phyloP scores from a whole-genome alignment of 495 filamentous ascomycete species.

The Achaetomiella virescens region DNA sequence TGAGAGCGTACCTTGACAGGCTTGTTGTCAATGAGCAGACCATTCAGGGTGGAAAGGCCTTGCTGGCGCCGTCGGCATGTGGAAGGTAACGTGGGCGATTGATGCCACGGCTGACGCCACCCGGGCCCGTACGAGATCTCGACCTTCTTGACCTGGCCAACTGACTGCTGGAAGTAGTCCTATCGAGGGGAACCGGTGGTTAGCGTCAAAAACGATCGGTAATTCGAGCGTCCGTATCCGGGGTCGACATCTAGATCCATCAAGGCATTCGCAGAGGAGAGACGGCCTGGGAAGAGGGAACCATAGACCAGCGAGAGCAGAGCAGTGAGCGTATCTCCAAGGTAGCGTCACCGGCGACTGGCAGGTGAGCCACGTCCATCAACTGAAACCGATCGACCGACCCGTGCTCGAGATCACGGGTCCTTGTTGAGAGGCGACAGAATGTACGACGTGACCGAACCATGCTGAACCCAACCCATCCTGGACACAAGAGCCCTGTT shows the following conservation, averaged over 20 bases:
- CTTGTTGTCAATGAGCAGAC: slow-evolving; percentile 77
- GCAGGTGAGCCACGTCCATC: slow-evolving; percentile 22
- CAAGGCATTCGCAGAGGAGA: slow-evolving; percentile 1
- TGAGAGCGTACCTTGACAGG: slow-evolving; percentile 71
- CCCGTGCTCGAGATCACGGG: slow-evolving; percentile 4
- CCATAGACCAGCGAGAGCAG: slow-evolving; percentile 31
- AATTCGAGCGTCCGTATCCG: slow-evolving; percentile 16
- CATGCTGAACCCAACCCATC: slow-evolving; percentile 6
- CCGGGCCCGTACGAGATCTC: slow-evolving; percentile 87
- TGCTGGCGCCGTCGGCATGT: slow-evolving; percentile 65
- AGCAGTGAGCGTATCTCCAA: slow-evolving; percentile 28
- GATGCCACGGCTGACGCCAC: slow-evolving; percentile 85
- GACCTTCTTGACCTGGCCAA: slow-evolving; percentile 83
- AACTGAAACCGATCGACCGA: slow-evolving; percentile 17
- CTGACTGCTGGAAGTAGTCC: slow-evolving; percentile 89
- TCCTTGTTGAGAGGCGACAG: slow-evolving; percentile 6
- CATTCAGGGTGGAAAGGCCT: slow-evolving; percentile 78
- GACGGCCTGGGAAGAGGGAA: slow-evolving; percentile 1
- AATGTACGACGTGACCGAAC: slow-evolving; percentile 10
- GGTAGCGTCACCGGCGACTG: slow-evolving; percentile 24
- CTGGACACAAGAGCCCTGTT: slow-evolving; percentile 1
- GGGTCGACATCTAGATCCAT: slow-evolving; percentile 18
- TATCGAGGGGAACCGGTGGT: slow-evolving; percentile 47
- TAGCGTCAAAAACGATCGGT: slow-evolving; percentile 27
- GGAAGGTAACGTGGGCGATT: slow-evolving; percentile 63